Percentiles rank a stretch among this genome's conserved stretches.
phyloP scores from a whole-genome alignment of 1,284 basidiomycete species.

The Anthracocystis panici-leucophaei region DNA sequence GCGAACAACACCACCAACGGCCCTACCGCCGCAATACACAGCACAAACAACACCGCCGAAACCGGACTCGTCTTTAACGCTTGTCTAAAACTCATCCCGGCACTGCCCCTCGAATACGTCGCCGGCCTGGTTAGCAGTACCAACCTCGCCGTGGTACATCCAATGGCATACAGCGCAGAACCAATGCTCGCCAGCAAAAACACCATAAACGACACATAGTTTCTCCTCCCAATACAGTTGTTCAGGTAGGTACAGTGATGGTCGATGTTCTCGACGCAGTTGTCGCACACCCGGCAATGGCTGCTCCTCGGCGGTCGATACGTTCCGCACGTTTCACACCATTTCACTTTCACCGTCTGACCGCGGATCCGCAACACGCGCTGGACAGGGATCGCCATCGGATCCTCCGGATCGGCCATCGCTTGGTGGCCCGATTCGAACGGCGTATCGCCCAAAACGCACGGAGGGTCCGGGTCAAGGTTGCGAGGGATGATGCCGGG shows the following conservation, averaged over 20 bases:
- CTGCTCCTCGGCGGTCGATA: conserved; percentile 67
- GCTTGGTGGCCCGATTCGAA: conserved; percentile 25
- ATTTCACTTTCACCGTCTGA: conserved; percentile 56
- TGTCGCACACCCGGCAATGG: conserved; percentile 69
- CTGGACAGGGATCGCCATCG: conserved; percentile 42
- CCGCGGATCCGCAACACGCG: conserved; percentile 38
- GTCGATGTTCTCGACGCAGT: conserved; percentile 69
- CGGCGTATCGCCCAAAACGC: conserved; percentile 38
- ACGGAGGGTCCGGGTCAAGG: conserved; percentile 66
- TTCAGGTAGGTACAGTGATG: conserved; percentile 70
- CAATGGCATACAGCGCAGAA: conserved; percentile 30
- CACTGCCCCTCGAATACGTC: conserved; percentile 28
- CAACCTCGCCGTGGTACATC: conserved; percentile 40
- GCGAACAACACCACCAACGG: conserved; percentile 57
- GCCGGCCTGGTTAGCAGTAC: conserved; percentile 44
- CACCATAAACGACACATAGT: conserved; percentile 67
- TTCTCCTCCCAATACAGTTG: conserved; percentile 67
- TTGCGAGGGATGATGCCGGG: conserved; percentile 67
- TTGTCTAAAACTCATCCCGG: conserved; percentile 35
- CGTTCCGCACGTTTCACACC: conserved; percentile 68
- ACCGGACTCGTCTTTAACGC: conserved; percentile 57
- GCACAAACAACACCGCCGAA: conserved; percentile 58
- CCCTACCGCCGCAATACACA: conserved; percentile 40
- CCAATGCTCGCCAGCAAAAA: conserved; percentile 55
- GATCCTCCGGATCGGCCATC: conserved; percentile 41